phyloP scores from a whole-genome alignment of 805 yeast species.

The Wickerhamiella brachini region DNA sequence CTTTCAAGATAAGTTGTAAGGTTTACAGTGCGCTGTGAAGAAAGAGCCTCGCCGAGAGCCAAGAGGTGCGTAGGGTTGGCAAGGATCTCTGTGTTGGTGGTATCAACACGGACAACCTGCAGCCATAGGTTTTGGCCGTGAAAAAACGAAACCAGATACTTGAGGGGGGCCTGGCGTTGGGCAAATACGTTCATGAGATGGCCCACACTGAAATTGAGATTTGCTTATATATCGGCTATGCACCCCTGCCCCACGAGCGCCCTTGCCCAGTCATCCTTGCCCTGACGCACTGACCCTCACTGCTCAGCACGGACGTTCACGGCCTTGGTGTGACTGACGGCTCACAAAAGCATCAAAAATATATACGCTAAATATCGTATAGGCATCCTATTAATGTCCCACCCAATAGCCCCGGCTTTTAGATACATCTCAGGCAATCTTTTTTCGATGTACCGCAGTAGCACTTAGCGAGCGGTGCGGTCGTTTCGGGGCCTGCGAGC shows the following conservation, averaged over 20 bases:
- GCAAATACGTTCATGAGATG: background rate
- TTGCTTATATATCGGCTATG: background rate
- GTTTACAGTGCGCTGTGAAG: conserved; percentile 2
- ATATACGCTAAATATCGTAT: too few relatives aligned
- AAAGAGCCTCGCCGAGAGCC: conserved; percentile 10
- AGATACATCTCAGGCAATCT: too few relatives aligned
- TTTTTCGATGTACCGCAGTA: background rate
- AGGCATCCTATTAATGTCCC: too few relatives aligned
- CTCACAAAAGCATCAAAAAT: too few relatives aligned
- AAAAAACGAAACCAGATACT: conserved; percentile 6
- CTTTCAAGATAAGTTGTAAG: background rate
- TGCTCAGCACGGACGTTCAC: too few relatives aligned
- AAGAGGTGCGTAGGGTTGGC: conserved; percentile 6
- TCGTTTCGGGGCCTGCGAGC: background rate
- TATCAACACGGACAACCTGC: conserved; percentile 4
- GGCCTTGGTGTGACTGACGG: too few relatives aligned
- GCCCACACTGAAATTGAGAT: conserved; percentile 13
- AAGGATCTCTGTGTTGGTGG: background rate
- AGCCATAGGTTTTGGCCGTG: conserved; percentile 7
- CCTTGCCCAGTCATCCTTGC: background rate
- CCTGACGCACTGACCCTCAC: too few relatives aligned
- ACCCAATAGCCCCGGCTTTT: too few relatives aligned
- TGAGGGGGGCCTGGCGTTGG: conserved; percentile 6
- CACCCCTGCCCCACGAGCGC: background rate
- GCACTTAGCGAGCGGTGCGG: background rate